A percentile compares a stretch with the other conserved stretches of the same genome.
Evolutionary conservation across 2,329 filamentous ascomycete species (phyloP).

Genomic region (Exophiala spinifera): DNA sequence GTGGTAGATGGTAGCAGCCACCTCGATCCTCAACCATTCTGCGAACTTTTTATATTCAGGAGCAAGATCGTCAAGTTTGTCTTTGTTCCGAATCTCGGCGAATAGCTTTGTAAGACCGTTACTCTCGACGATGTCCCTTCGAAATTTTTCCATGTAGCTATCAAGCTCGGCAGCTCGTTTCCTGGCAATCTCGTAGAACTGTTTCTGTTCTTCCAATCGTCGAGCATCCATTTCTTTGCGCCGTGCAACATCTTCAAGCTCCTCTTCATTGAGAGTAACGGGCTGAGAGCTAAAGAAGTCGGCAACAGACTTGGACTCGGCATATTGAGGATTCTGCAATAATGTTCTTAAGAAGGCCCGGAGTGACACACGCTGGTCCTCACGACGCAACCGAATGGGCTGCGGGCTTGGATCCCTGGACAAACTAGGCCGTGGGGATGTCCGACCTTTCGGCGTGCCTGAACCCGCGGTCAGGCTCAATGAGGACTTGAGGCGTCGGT

Average conservation of each 20-base stretch:
- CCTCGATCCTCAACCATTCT: constrained; percentile 95
- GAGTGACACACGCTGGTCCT: constrained; percentile 86
- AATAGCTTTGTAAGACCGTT: constrained; percentile 91
- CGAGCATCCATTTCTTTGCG: constrained; percentile 82
- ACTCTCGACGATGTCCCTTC: constrained; percentile 64
- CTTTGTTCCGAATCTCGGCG: constrained; percentile 85
- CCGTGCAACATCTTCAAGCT: constrained; percentile 73
- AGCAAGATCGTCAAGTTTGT: constrained; percentile 80
- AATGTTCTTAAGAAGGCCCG: constrained; percentile 86
- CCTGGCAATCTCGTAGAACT: constrained; percentile 92
- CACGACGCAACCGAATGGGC: constrained; percentile 68
- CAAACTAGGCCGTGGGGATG: constrained; percentile 18
- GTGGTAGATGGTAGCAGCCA: constrained; percentile 94
- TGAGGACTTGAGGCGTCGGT: constrained; percentile 25
- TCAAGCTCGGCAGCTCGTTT: constrained; percentile 88
- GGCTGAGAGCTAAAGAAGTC: constrained; percentile 77
- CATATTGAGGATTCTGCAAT: constrained; percentile 78
- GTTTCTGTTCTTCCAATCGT: constrained; percentile 85
- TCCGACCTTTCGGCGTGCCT: constrained; percentile 20
- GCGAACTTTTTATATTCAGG: constrained; percentile 97
- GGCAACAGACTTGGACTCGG: constrained; percentile 75
- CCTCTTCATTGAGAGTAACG: constrained; percentile 73
- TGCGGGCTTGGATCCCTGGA: constrained; percentile 34
- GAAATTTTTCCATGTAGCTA: constrained; percentile 89
- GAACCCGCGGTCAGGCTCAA: constrained; percentile 13